Conservation (phyloP, 176 grass and related monocot species). For the Dendrocalamus sinicus region DNA sequence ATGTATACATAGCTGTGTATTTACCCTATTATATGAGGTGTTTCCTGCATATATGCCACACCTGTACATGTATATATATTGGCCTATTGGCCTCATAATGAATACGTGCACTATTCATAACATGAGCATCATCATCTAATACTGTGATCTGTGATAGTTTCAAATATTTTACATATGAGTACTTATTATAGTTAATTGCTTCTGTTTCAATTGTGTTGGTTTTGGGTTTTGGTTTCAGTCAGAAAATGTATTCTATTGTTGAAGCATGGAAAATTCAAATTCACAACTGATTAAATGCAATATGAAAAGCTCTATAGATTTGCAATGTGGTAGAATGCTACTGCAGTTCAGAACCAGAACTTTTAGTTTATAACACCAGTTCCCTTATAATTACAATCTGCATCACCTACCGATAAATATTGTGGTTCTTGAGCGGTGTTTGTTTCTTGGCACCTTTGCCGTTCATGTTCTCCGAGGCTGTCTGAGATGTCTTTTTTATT, state of each 20-base stretch:
- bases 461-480: neutral
- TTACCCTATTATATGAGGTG: too few relatives aligned
- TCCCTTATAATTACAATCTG: neutral
- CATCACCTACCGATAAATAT: neutral
- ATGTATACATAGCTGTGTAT: too few relatives aligned
- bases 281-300: neutral
- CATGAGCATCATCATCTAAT: neutral
- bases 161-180: neutral
- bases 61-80: too few relatives aligned
- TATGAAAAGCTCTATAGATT: neutral
- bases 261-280: neutral
- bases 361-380: constrained; percentile 9
- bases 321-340: neutral
- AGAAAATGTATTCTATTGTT: neutral
- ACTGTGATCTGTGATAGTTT: constrained; percentile 5
- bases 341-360: constrained; percentile 3
- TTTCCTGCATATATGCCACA: too few relatives aligned
- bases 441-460: constrained; percentile 14
- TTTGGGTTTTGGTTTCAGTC: constrained; percentile 9
- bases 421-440: constrained; percentile 14
- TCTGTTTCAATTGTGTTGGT: neutral
- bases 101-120: too few relatives aligned
- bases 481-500: neutral
- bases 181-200: neutral
- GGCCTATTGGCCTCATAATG: too few relatives aligned